These are phyloP conservation scores for Melanogaster broomeanus DNA, from an alignment of 768 basidiomycete species.

Conservation along the genomic window DNA sequence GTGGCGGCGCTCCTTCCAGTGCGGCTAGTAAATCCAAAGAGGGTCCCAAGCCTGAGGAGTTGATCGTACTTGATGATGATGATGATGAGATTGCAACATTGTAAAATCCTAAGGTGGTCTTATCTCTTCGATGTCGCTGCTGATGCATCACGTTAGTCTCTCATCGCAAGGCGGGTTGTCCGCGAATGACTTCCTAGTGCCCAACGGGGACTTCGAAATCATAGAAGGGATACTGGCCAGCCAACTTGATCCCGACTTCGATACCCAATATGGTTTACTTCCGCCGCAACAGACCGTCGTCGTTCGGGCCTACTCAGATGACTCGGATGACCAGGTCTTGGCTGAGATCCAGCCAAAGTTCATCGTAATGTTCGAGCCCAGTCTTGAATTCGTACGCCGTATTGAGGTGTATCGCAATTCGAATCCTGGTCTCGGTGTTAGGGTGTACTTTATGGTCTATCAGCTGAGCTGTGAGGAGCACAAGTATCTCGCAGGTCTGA, in stretches of 20 bases:
- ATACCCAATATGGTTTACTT: slow-evolving; percentile 78
- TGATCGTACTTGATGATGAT: slow-evolving; percentile 22
- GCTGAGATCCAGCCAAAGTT: slow-evolving; percentile 88
- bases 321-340: slow-evolving; percentile 87
- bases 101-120: slow-evolving; percentile 41
- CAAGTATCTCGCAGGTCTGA: slow-evolving; percentile 85
- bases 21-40: slow-evolving; percentile 10
- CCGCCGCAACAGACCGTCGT: slow-evolving; percentile 78
- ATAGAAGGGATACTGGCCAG: slow-evolving; percentile 28
- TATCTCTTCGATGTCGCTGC: not conserved
- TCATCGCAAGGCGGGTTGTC: slow-evolving; percentile 16
- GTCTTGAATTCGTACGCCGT: slow-evolving; percentile 87
- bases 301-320: slow-evolving; percentile 87
- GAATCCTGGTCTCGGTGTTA: slow-evolving; percentile 77
- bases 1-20: slow-evolving; percentile 63
- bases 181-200: slow-evolving; percentile 12
- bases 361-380: slow-evolving; percentile 95
- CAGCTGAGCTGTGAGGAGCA: slow-evolving; percentile 92
- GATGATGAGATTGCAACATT: slow-evolving; percentile 52
- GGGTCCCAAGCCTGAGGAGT: slow-evolving; percentile 6
- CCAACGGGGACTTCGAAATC: slow-evolving; percentile 23
- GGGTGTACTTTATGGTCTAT: slow-evolving; percentile 97
- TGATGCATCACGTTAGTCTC: slow-evolving; percentile 9
- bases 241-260: slow-evolving; percentile 58
- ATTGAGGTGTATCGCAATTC: slow-evolving; percentile 91